Base-by-base conservation (phyloP, 768 basidiomycete species). In the Harrya chromipes region DNA sequence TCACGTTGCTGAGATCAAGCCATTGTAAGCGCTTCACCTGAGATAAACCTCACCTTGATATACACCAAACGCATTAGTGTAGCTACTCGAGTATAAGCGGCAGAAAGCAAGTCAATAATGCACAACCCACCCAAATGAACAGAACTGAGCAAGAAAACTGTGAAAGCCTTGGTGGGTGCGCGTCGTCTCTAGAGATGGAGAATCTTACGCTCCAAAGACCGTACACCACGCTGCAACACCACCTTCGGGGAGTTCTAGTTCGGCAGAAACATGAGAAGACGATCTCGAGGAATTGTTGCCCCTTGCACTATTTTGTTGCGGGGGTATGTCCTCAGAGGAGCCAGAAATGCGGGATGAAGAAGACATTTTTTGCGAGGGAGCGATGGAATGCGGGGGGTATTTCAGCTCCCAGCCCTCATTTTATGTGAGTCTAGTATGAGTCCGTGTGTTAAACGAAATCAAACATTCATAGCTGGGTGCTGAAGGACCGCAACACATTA, bases 91-190 rank as follows among this genome's bases (percentile, higher is more conserved):
- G 33, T 29, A 10, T 29, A 11, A 23, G 8, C 17, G 14, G 23
- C 50, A 10, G 29, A 51, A 0, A 23, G 24, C 5, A 43, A 6
- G 21, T 8, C 11, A 8, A 3, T 2, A 10, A 4, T 19, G 43
- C 65, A 5, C 36, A 56, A 29, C 12, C 12, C 12, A 29, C 65
- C 65, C 65, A 31, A 29, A 67, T 47, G 61, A 56, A 40, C 61
- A 61, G 20, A 67, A 61, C 34, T 63, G 58, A 1, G 38, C 54
- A 37, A 66, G 52, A 36, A 67, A 67, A 12, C 65, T 67, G 14
- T n/a, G 6, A 24, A 6, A 29, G 29, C 11, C 29, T 12, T 33
- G 29, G 23, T 61, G 1, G 19, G 40, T 6, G 14, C 14, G 29
- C 29, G 29, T 16, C 5, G 36, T 6, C 14, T 12, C 2, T 13